These are phyloP conservation scores for Phaeosphaeria sp. DNA, from an alignment of 2,329 filamentous ascomycete genomes.

Conservation along the genomic window DNA sequence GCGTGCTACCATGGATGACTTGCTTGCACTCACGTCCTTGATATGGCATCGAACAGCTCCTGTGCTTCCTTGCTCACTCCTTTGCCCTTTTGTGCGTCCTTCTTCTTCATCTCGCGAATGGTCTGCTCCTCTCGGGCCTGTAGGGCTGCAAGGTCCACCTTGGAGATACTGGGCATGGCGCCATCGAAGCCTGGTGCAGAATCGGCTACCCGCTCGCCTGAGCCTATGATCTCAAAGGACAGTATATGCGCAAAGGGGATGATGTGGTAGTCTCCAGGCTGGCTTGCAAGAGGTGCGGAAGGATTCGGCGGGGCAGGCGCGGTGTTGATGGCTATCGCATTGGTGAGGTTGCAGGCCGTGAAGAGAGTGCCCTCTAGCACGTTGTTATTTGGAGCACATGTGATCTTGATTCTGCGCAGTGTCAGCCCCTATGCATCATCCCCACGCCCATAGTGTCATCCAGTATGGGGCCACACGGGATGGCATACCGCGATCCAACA, in stretches of 20 bases:
- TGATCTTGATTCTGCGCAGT: slow-evolving; percentile 61
- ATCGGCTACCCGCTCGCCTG: slow-evolving; percentile 42
- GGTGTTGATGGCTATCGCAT: slow-evolving; percentile 67
- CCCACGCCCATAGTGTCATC: neutral
- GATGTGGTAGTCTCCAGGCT: slow-evolving; percentile 64
- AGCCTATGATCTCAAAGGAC: slow-evolving; percentile 60
- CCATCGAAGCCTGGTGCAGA: slow-evolving; percentile 53
- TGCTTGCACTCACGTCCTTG: slow-evolving; percentile 57
- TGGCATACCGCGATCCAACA: slow-evolving; percentile 66
- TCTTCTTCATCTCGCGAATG: slow-evolving; percentile 62
- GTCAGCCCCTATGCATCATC: slow-evolving; percentile 16
- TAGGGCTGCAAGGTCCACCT: slow-evolving; percentile 62
- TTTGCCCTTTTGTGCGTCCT: slow-evolving; percentile 64
- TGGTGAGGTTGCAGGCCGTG: slow-evolving; percentile 66
- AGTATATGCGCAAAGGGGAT: slow-evolving; percentile 66
- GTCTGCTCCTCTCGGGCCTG: slow-evolving; percentile 63
- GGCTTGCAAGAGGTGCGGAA: slow-evolving; percentile 46
- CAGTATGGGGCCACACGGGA: neutral
- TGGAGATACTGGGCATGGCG: slow-evolving; percentile 53
- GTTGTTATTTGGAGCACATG: slow-evolving; percentile 58
- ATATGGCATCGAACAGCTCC: slow-evolving; percentile 68
- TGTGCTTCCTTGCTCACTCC: slow-evolving; percentile 67
- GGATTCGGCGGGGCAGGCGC: slow-evolving; percentile 53
- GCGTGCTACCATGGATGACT: neutral
- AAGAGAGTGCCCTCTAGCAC: slow-evolving; percentile 68